These are phyloP conservation scores for Parietaria judaica DNA, from an alignment of 306 rosid species.

Conservation along the genomic window DNA sequence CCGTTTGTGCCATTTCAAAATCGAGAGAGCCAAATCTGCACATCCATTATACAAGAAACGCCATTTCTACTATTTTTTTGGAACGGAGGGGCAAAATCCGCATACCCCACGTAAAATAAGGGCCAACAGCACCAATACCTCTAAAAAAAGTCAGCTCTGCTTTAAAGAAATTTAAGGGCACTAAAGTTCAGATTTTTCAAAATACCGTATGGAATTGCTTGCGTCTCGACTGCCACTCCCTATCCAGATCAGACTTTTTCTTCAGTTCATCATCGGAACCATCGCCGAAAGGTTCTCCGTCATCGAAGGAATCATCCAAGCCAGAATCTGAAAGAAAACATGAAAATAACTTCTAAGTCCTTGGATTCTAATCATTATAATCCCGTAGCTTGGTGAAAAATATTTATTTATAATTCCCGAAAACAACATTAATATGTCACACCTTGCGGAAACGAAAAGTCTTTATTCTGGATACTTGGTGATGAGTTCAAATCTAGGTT, in stretches of 20 bases:
- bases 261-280: constrained; percentile 42
- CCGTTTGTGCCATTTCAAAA: too few relatives aligned
- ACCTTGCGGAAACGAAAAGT: constrained; percentile 27
- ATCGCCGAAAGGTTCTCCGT: constrained; percentile 36
- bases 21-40: too few relatives aligned
- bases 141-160: too few relatives aligned
- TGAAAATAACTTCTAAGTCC: constrained; percentile 1
- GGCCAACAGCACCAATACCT: too few relatives aligned
- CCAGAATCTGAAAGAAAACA: constrained; percentile 33
- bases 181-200: not conserved
- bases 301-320: constrained; percentile 28
- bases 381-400: not conserved
- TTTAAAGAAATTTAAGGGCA: not conserved
- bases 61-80: too few relatives aligned
- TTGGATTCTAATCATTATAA: not conserved
- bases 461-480: constrained; percentile 12
- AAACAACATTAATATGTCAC: not conserved
- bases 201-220: constrained; percentile 63
- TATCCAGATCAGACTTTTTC: constrained; percentile 38
- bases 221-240: constrained; percentile 72
- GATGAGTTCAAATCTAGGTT: constrained; percentile 30
- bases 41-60: too few relatives aligned
- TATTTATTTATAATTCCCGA: not conserved
- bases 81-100: too few relatives aligned
- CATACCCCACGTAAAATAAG: too few relatives aligned